phyloP scores from a whole-genome alignment of 306 rosid species.

The Dryas alaskensis region DNA sequence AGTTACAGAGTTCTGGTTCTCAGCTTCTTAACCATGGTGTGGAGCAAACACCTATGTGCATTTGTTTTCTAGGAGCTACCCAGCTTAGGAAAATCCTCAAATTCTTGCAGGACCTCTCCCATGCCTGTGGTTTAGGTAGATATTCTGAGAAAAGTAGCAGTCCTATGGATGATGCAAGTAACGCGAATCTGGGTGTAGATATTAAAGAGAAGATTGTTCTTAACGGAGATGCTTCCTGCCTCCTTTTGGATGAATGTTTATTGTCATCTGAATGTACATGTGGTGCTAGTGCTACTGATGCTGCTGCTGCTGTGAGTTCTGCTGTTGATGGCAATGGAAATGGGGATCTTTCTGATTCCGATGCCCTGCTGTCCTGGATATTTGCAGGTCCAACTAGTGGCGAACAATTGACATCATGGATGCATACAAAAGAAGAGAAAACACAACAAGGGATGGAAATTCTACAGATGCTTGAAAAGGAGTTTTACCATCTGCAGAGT shows the following conservation, averaged over 20 bases:
- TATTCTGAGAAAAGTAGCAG: conserved; percentile 54
- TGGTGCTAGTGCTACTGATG: conserved; percentile 37
- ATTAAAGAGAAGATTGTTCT: conserved; percentile 76
- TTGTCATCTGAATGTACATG: conserved; percentile 42
- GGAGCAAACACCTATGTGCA: conserved; percentile 75
- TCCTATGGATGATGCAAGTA: conserved; percentile 47
- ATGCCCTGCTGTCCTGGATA: conserved; percentile 74
- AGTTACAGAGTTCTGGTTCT: conserved; percentile 74
- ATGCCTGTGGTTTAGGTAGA: conserved; percentile 74
- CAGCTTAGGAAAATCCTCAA: conserved; percentile 81
- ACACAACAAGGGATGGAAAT: conserved; percentile 62
- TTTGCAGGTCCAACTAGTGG: conserved; percentile 66
- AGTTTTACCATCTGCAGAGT: conserved; percentile 67
- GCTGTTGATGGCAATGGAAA: conserved; percentile 30
- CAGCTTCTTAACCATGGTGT: conserved; percentile 71
- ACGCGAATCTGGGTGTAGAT: conserved; percentile 43
- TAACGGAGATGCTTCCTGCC: conserved; percentile 69
- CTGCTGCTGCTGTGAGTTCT: conserved; percentile 37
- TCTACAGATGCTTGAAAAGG: conserved; percentile 76
- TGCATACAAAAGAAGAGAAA: conserved; percentile 66
- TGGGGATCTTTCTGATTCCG: conserved; percentile 38
- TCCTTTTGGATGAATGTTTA: conserved; percentile 70
- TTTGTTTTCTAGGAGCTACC: conserved; percentile 83
- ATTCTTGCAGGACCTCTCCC: conserved; percentile 82
- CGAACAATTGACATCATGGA: conserved; percentile 76